These are phyloP conservation scores for Claviceps purpurea DNA, from an alignment of 2,329 filamentous ascomycete genomes.

Conservation along the genomic window DNA sequence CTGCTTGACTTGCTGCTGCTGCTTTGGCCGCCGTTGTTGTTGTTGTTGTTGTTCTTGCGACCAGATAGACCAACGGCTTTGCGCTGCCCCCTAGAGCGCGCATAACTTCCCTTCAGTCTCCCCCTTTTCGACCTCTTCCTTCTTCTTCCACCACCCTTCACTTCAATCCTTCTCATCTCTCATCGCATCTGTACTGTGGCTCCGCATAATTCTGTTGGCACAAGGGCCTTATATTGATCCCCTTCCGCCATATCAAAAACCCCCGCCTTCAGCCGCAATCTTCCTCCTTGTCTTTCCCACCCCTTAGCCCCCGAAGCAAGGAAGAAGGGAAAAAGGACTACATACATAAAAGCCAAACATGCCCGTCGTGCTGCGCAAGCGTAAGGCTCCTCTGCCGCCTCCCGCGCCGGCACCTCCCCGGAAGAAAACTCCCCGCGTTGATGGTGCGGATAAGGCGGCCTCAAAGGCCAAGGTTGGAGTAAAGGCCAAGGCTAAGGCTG, in stretches of 20 bases:
- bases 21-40: too few relatives aligned
- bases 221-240: neutral
- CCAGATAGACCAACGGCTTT: too few relatives aligned
- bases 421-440: conserved; percentile 9
- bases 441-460: neutral
- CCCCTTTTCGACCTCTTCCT: neutral
- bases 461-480: neutral
- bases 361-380: conserved; percentile 47
- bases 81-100: too few relatives aligned
- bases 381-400: conserved; percentile 40
- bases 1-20: too few relatives aligned
- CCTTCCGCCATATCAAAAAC: too few relatives aligned
- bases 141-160: conserved; percentile 5
- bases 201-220: neutral
- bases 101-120: neutral
- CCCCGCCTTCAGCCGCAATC: neutral
- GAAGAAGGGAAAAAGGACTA: neutral
- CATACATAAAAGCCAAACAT: conserved; percentile 20
- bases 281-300: neutral
- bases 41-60: too few relatives aligned
- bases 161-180: neutral
- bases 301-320: neutral
- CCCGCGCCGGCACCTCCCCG: conserved; percentile 29
- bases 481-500: neutral
- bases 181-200: neutral